A percentile compares a stretch with the other conserved stretches of the same genome.
Evolutionary conservation across 768 basidiomycete species (phyloP).

Genomic region (Boletus subparvulus): DNA sequence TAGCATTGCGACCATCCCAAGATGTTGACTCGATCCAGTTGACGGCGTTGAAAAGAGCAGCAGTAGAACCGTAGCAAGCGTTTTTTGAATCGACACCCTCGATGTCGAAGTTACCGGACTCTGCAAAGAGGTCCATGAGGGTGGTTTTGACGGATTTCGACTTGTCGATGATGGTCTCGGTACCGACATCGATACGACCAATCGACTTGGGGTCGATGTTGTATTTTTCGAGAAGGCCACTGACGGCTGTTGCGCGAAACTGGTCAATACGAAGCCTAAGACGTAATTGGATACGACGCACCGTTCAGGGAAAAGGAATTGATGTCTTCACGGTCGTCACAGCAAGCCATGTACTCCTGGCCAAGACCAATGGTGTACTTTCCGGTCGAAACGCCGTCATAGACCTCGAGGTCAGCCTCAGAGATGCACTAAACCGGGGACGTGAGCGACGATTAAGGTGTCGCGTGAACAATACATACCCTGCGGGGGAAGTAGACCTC

Average conservation of each 20-base stretch:
- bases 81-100: constrained; percentile 99
- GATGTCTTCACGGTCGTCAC: constrained; percentile 98
- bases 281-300: constrained; percentile 36
- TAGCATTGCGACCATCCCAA: constrained; percentile 98
- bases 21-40: constrained; percentile 97
- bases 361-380: constrained; percentile 99
- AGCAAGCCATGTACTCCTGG: constrained; percentile 98
- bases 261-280: not conserved
- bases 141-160: constrained; percentile 98
- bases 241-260: constrained; percentile 60
- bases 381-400: constrained; percentile 90
- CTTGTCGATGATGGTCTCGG: constrained; percentile 99
- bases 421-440: constrained; percentile 74
- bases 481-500: constrained; percentile 95
- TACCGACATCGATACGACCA: constrained; percentile 97
- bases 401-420: constrained; percentile 90
- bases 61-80: constrained; percentile 98
- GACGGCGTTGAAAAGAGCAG: constrained; percentile 96
- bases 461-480: constrained; percentile 45
- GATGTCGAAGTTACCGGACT: constrained; percentile 91
- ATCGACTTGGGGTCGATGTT: constrained; percentile 95
- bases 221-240: constrained; percentile 88
- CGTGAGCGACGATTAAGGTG: constrained; percentile 7
- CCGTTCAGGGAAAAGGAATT: constrained; percentile 96
- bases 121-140: constrained; percentile 96